Evolutionary conservation across 2,329 filamentous ascomycete genomes (phyloP).

Genomic region (Mariannaea elegans): DNA sequence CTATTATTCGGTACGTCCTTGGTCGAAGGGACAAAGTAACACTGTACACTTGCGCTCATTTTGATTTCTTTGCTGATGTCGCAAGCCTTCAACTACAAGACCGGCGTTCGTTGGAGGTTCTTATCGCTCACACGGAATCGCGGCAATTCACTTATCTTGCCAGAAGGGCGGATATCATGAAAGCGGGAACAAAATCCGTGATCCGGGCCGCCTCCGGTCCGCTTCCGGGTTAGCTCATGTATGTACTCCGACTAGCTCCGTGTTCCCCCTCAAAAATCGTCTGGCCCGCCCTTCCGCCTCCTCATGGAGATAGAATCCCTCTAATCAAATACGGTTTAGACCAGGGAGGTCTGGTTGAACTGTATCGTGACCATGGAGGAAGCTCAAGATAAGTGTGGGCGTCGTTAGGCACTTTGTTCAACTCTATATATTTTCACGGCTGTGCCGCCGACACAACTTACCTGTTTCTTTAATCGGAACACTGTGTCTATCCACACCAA

Average conservation of each 20-base stretch:
- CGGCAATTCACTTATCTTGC: neutral
- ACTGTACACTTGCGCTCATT: conserved; percentile 23
- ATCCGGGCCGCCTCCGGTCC: conserved; percentile 9
- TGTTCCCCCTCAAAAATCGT: neutral
- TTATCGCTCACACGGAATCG: neutral
- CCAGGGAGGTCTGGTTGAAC: neutral
- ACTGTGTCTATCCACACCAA: neutral
- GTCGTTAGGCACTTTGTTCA: neutral
- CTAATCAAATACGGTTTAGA: neutral
- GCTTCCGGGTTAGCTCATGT: conserved; percentile 3
- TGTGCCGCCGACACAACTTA: neutral
- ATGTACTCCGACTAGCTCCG: conserved; percentile 2
- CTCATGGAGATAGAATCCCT: neutral
- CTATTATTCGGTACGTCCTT: conserved; percentile 32
- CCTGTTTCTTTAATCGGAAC: neutral
- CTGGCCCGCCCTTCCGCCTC: neutral
- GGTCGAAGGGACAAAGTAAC: conserved; percentile 28
- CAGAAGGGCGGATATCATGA: neutral
- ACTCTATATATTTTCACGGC: conserved; percentile 2
- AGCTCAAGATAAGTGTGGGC: neutral
- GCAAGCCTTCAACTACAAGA: neutral
- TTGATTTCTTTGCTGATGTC: neutral
- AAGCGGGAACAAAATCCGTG: neutral
- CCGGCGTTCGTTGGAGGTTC: neutral
- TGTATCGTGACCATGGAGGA: neutral